A percentile compares a stretch with the other conserved stretches of the same genome.
Conservation (phyloP, 2,329 filamentous ascomycete genomes). For the Apiospora pterosperma region DNA sequence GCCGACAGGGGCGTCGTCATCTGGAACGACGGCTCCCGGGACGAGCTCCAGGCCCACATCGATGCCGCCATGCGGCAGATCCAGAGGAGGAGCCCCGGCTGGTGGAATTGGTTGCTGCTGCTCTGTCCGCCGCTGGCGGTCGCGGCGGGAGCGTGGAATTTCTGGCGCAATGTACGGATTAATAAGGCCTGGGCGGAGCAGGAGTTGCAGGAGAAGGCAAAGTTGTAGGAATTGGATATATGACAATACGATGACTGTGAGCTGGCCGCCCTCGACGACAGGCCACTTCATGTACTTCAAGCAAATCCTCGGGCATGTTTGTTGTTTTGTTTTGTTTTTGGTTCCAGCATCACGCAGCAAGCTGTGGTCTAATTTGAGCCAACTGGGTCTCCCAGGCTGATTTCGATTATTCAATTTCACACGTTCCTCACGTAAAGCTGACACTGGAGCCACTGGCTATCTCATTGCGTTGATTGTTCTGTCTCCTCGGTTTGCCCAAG, state of each 20-base stretch:
- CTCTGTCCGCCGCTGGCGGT: conserved; percentile 73
- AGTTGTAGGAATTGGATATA: conserved; percentile 27
- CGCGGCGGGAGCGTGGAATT: conserved; percentile 64
- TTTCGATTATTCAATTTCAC: not conserved
- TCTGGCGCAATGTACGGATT: conserved; percentile 67
- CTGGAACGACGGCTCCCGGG: conserved; percentile 81
- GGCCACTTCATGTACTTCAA: not conserved
- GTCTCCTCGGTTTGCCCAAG: not conserved
- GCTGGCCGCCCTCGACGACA: not conserved
- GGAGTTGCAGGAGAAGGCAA: conserved; percentile 45
- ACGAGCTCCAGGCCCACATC: conserved; percentile 66
- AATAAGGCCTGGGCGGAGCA: conserved; percentile 67
- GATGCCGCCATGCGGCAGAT: conserved; percentile 62
- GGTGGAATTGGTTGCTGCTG: conserved; percentile 77
- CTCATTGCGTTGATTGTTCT: not conserved
- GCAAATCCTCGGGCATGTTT: not conserved
- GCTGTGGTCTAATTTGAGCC: not conserved
- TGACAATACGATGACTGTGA: not conserved
- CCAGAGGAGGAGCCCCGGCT: conserved; percentile 61
- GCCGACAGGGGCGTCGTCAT: conserved; percentile 71
- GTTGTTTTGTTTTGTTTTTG: not conserved
- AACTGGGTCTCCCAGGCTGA: not conserved
- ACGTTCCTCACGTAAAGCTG: not conserved
- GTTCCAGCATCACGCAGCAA: not conserved
- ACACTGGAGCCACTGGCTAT: not conserved